Evolutionary conservation across 225 moss, liverwort and hornwort genomes (phyloP).

Genomic region (Pseudoscleropodium purum): DNA sequence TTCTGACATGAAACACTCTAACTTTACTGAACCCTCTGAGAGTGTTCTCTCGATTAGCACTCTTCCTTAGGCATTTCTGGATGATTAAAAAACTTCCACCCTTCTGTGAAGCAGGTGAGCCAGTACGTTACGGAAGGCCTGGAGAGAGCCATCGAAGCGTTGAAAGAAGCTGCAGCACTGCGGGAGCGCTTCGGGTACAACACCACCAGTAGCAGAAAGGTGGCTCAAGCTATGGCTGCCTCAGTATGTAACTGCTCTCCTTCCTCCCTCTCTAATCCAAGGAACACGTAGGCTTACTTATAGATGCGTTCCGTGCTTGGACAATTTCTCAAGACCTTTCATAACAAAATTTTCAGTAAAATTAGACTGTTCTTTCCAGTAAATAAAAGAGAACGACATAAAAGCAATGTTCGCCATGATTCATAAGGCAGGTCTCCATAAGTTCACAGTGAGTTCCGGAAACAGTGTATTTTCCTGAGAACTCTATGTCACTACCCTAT

Average conservation of each 20-base stretch:
- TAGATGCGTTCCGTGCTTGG: not conserved
- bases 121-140: conserved; percentile 79
- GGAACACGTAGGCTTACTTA: not conserved
- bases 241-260: conserved; percentile 43
- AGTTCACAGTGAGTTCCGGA: too few species aligned
- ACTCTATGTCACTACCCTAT: not conserved
- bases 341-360: not conserved
- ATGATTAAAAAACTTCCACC: not conserved
- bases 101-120: conserved; percentile 49
- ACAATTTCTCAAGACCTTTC: not conserved
- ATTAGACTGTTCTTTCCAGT: not conserved
- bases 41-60: not conserved
- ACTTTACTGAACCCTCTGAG: not conserved
- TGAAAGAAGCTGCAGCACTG: conserved; percentile 69
- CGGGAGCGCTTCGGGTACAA: conserved; percentile 63
- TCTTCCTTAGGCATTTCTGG: not conserved
- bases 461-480: not conserved
- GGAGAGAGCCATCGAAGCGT: conserved; percentile 64
- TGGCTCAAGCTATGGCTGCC: conserved; percentile 67
- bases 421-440: not conserved
- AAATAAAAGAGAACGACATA: not conserved
- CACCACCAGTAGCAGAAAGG: conserved; percentile 42
- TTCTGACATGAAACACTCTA: not conserved
- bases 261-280: not conserved
- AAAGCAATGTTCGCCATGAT: not conserved